Evolutionary conservation across 371 early-diverging fungal species (phyloP), one percentile per base, ranked within the genome.

Genomic region (Mucor ambiguus): DNA sequence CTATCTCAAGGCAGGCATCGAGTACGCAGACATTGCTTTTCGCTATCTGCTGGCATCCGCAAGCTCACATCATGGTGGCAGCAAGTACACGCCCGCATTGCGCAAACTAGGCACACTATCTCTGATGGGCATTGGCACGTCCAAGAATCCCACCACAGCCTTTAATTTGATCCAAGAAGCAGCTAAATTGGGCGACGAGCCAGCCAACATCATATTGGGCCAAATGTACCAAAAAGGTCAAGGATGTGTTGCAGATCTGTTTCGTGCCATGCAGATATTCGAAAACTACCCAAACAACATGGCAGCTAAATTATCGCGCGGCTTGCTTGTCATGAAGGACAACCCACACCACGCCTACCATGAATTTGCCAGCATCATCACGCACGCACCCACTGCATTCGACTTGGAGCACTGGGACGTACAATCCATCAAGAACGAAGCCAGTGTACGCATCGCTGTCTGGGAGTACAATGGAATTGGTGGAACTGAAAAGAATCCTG

Each of bases 381-480:
- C 30, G 5, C 20, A 61, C 18, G 1, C 18, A 28, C 8, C 54
- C 3, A 61, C 67, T 14, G 26, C 60, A 4, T 63, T 60, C 28
- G 60, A 67, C 28, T 37, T 63, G 22, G 57, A 71, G n/a, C 46
- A 60, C 26, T 71, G 67, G 67, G n/a, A 71, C 37, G 44, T 48
- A 6, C 20, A n/a, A 6, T 44, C 54, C 12, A 67, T 71, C 16
- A 57, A 64, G 24, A 37, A 64, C 18, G 72, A 71, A 61, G 67
- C 68, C n/a, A 26, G 44, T 26, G 38, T 67, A 1, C 58, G 60
- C 14, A 60, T 71, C 30, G 67, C 72, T 12, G 29, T 67, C 37
- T 71, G 67, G 64, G 60, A 67, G 14, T 71, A 64, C 29, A 62
- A 71, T 20, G 72, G 72, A 9, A 64, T 58, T 49, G 64, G 64